These are phyloP conservation scores for Hymenoscyphus albidus DNA, from an alignment of 2,329 filamentous ascomycete genomes.

Conservation along the genomic window DNA sequence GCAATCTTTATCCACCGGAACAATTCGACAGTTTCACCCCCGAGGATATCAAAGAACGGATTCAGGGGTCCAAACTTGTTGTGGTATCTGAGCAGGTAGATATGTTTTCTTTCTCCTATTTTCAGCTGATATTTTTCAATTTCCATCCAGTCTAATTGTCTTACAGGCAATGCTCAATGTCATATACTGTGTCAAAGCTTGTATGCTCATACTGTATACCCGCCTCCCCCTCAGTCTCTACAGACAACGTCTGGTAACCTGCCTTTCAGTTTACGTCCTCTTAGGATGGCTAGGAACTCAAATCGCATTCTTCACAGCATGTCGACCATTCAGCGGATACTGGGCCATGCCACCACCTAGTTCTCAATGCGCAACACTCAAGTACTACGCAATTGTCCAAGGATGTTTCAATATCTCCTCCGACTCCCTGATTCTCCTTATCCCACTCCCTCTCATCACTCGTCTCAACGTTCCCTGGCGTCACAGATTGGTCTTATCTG, in stretches of 20 bases:
- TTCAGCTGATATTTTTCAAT: background rate
- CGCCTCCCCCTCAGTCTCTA: constrained; percentile 46
- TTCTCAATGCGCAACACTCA: constrained; percentile 53
- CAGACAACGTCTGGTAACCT: constrained; percentile 37
- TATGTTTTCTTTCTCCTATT: background rate
- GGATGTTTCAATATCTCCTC: constrained; percentile 55
- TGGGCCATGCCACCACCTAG: constrained; percentile 51
- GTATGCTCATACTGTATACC: constrained; percentile 54
- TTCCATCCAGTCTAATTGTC: background rate
- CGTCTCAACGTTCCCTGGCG: constrained; percentile 45
- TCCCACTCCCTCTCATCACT: constrained; percentile 52
- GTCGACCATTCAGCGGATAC: constrained; percentile 51
- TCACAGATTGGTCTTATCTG: constrained; percentile 49
- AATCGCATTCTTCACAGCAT: constrained; percentile 46
- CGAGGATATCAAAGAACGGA: constrained; percentile 39
- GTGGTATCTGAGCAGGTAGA: constrained; percentile 47
- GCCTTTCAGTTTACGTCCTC: constrained; percentile 43
- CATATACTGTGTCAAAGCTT: constrained; percentile 52
- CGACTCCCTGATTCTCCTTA: constrained; percentile 53
- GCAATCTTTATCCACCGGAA: constrained; percentile 41
- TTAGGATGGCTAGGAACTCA: constrained; percentile 49
- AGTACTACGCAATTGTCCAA: constrained; percentile 55
- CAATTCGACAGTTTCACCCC: constrained; percentile 36
- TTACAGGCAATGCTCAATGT: constrained; percentile 44
- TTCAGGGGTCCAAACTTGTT: constrained; percentile 58